These are phyloP conservation scores for Aotearoamyces nothofagi DNA, from an alignment of 2,329 filamentous ascomycete species.

Conservation along the genomic window DNA sequence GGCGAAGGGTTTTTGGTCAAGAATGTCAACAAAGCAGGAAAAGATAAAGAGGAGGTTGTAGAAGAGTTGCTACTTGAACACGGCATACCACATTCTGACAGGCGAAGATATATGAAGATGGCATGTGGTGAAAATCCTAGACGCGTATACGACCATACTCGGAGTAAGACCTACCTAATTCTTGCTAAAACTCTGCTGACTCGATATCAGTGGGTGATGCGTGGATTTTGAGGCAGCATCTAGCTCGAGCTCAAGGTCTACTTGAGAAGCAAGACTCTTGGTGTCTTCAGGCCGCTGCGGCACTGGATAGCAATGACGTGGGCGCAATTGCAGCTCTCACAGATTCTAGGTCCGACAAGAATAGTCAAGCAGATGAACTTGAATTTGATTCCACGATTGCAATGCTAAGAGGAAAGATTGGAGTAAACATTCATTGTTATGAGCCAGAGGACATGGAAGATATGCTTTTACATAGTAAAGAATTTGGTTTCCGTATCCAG, in stretches of 20 bases:
- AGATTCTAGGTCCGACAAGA: constrained; percentile 6
- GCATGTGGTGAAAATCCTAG: constrained; percentile 31
- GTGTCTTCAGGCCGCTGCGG: constrained; percentile 14
- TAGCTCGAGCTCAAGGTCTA: constrained; percentile 21
- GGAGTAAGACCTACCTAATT: too few species aligned
- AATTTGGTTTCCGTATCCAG: constrained; percentile 25
- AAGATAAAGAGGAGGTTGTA: constrained; percentile 22
- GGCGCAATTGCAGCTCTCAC: constrained; percentile 9
- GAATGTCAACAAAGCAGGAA: constrained; percentile 21
- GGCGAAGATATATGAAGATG: constrained; percentile 28
- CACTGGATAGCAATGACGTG: constrained; percentile 9
- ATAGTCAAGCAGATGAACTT: constrained; percentile 19
- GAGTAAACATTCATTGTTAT: constrained; percentile 29
- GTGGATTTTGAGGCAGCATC: constrained; percentile 24
- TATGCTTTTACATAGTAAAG: constrained; percentile 25
- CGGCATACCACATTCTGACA: constrained; percentile 18
- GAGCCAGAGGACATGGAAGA: constrained; percentile 27
- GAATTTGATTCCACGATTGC: constrained; percentile 26
- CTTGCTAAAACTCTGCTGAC: too few species aligned
- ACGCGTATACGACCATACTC: constrained; percentile 21
- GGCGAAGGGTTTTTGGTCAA: constrained; percentile 28
- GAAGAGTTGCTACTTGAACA: constrained; percentile 27
- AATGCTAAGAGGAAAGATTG: constrained; percentile 25
- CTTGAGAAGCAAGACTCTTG: constrained; percentile 22
- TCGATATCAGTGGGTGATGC: constrained; percentile 27